Base-by-base conservation (phyloP, 805 yeast genomes). In the Brettanomyces bruxellensis region DNA sequence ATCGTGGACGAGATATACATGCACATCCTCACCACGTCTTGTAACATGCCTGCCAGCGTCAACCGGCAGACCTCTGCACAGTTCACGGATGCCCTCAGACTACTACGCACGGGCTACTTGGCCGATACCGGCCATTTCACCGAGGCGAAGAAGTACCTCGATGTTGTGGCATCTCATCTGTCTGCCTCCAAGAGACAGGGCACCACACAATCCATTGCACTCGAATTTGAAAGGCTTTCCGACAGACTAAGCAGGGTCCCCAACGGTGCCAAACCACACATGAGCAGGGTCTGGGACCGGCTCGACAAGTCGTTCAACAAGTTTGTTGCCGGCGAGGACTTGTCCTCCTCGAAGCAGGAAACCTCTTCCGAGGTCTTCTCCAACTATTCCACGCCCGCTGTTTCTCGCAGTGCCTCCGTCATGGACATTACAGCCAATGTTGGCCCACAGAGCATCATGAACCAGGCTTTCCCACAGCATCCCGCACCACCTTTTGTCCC, bases 311-410 rank as follows among this genome's bases (percentile, higher is more conserved):
- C 86, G 4, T 79, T 84, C 57, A 81, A 77, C 59, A 81, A 80
- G 60, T 80, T 83, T 62, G 89, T 91, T 48, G 83, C 95, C 37
- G 97, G 96, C 1, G 97, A 91, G 42, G 95, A 85, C 34, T 69
- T 70, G 25, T 55, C 66, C 0, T 63, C 66, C 5, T 59, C 61
- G 12, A 55, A 62, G 5, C 23, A 18, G 7, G 38, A n/a, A 8
- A 51, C 55, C 2, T 71, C 71, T 1, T 72, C 69, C 36, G 85
- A 83, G 9, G 79, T 81, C 0, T 83, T 84, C 62, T 81, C 86
- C 45, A 83, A 79, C 47, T 83, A 79, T 60, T 80, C 84, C 36
- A 43, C 56, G 9, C 89, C 90, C 1, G 67, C 75, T 3, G 67
- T 81, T n/a, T 81, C 89, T 1, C 70, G 89, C 53, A 76, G 68